phyloP scores from a whole-genome alignment of 306 rosid species.

The Ochetophila trinervis region DNA sequence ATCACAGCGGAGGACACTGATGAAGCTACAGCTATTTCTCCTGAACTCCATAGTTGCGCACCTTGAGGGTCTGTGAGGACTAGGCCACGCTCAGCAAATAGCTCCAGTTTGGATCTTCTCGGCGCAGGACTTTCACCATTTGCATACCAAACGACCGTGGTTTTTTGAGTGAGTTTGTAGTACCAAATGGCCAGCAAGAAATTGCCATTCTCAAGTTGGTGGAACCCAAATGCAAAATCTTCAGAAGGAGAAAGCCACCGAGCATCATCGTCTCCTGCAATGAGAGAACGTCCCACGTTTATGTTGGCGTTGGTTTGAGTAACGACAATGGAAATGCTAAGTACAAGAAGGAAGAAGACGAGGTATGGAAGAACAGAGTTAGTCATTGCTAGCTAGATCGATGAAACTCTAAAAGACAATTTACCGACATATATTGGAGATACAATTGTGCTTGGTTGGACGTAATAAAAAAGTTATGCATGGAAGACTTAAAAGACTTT shows the following conservation, averaged over 20 bases:
- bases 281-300: constrained; percentile 16
- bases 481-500: too few species aligned
- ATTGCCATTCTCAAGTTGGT: constrained; percentile 7
- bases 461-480: too few species aligned
- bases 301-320: constrained; percentile 11
- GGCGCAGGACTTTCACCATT: constrained; percentile 31
- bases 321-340: constrained; percentile 19
- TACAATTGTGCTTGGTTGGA: too few species aligned
- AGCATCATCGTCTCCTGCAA: constrained; percentile 1
- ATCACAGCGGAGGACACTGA: constrained; percentile 22
- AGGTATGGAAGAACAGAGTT: not conserved
- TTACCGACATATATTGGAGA: too few species aligned
- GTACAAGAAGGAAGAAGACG: constrained; percentile 12
- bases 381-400: not conserved
- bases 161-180: constrained; percentile 29
- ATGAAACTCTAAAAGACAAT: too few species aligned
- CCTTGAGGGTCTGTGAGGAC: constrained; percentile 34
- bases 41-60: constrained; percentile 21
- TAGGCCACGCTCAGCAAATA: constrained; percentile 29
- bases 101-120: constrained; percentile 37
- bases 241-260: constrained; percentile 47
- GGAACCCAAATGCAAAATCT: constrained; percentile 64
- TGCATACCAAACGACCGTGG: constrained; percentile 49
- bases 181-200: constrained; percentile 61
- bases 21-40: not conserved